Conservation (phyloP, 306 rosid species). For the Quercus mongolica region DNA sequence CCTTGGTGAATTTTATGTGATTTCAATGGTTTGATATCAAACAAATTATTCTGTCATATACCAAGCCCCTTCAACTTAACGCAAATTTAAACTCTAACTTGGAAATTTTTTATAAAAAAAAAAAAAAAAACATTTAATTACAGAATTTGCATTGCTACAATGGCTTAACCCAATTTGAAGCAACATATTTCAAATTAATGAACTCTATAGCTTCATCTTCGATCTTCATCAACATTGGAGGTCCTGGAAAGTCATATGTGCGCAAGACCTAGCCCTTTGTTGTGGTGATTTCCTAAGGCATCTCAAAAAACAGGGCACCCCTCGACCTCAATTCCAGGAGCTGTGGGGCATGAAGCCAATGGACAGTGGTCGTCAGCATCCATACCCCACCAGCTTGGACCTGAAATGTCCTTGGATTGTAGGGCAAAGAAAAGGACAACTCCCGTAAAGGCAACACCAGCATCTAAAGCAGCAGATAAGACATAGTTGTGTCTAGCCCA, state of each 20-base stretch:
- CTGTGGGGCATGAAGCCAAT: constrained; percentile 65
- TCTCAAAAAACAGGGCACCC: constrained; percentile 54
- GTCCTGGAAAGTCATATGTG: no score
- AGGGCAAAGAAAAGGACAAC: constrained; percentile 51
- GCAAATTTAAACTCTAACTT: neutral
- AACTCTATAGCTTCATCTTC: neutral
- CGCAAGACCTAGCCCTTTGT: no score
- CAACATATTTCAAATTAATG: neutral
- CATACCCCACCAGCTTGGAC: constrained; percentile 77
- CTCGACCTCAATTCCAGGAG: constrained; percentile 39
- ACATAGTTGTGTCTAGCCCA: constrained; percentile 79
- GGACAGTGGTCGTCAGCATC: constrained; percentile 42
- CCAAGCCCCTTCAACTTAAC: neutral
- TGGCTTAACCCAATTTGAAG: neutral
- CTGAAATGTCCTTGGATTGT: constrained; percentile 30
- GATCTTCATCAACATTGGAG: neutral
- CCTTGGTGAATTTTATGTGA: neutral
- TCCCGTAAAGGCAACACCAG: constrained; percentile 62
- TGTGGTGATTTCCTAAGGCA: neutral
- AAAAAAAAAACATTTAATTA: neutral
- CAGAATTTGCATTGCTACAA: neutral
- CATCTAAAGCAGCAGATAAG: constrained; percentile 68
- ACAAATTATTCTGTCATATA: neutral
- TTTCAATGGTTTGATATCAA: neutral
- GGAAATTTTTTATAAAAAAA: neutral